These are phyloP conservation scores for Chrysosporium keratinophilum DNA, from an alignment of 2,329 filamentous ascomycete genomes.

Conservation along the genomic window DNA sequence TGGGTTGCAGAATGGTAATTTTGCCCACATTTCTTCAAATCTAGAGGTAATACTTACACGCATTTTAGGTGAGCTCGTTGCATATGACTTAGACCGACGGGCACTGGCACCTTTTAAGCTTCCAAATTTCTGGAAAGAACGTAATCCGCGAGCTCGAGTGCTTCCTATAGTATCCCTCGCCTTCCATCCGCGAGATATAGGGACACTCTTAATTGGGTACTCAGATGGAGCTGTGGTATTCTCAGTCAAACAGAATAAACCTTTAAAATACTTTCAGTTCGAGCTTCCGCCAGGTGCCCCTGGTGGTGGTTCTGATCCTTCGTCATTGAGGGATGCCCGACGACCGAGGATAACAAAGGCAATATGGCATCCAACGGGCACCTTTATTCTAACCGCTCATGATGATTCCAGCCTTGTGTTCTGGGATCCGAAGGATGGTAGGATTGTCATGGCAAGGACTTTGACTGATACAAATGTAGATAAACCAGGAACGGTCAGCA, in stretches of 20 bases:
- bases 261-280: constrained; percentile 73
- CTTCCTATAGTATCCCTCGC: constrained; percentile 64
- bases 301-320: constrained; percentile 60
- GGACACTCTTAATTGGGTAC: constrained; percentile 85
- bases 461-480: constrained; percentile 65
- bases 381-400: constrained; percentile 74
- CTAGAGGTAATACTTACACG: not conserved
- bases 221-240: constrained; percentile 78
- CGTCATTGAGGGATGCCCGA: constrained; percentile 51
- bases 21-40: not conserved
- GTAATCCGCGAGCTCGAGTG: constrained; percentile 56
- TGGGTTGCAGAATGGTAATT: constrained; percentile 58
- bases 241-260: constrained; percentile 83
- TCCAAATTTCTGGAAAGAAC: constrained; percentile 74
- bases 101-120: constrained; percentile 66
- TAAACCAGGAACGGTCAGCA: constrained; percentile 44
- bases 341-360: constrained; percentile 70
- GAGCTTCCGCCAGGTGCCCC: constrained; percentile 69
- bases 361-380: constrained; percentile 89
- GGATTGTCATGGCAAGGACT: constrained; percentile 72
- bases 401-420: constrained; percentile 87
- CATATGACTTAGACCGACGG: constrained; percentile 86
- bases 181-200: constrained; percentile 84
- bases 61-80: constrained; percentile 60
- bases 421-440: constrained; percentile 86